phyloP scores from a whole-genome alignment of 2,329 filamentous ascomycete genomes.

The Cladosporium austrohemisphaericum region DNA sequence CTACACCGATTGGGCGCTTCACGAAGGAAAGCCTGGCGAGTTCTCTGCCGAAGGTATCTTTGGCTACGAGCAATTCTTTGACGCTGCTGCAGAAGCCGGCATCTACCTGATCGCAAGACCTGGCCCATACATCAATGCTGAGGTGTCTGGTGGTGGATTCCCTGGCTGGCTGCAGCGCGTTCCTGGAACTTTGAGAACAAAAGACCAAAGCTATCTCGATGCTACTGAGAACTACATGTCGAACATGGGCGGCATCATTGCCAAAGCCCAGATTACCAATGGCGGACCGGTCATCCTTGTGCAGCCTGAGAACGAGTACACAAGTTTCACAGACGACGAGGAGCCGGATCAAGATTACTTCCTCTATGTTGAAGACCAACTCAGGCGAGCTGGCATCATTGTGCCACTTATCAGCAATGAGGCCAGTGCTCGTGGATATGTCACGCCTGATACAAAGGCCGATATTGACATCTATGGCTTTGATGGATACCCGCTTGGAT shows the following conservation, averaged over 20 bases:
- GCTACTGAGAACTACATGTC: slow-evolving; percentile 65
- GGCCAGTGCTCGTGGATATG: slow-evolving; percentile 56
- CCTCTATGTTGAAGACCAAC: slow-evolving; percentile 66
- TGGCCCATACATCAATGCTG: slow-evolving; percentile 65
- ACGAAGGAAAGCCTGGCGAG: slow-evolving; percentile 68
- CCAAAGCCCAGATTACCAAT: slow-evolving; percentile 74
- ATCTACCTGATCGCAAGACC: slow-evolving; percentile 67
- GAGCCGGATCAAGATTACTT: slow-evolving; percentile 69
- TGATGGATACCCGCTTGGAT: slow-evolving; percentile 59
- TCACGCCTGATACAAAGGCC: slow-evolving; percentile 57
- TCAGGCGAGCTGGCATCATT: slow-evolving; percentile 54
- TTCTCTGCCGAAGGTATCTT: slow-evolving; percentile 71
- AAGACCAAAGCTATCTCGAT: slow-evolving; percentile 57
- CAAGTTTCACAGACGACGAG: slow-evolving; percentile 35
- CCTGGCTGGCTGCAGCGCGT: slow-evolving; percentile 74
- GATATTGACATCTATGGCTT: slow-evolving; percentile 62
- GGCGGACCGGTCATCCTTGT: slow-evolving; percentile 75
- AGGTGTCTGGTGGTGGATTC: slow-evolving; percentile 71
- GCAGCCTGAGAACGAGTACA: slow-evolving; percentile 82
- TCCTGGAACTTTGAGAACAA: slow-evolving; percentile 62
- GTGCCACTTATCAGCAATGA: slow-evolving; percentile 65
- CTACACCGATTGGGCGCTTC: slow-evolving; percentile 73
- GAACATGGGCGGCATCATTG: slow-evolving; percentile 62
- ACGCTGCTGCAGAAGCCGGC: slow-evolving; percentile 67
- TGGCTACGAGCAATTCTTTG: slow-evolving; percentile 69